These are phyloP conservation scores for Aspergillus sp. DNA, from an alignment of 2,329 filamentous ascomycete genomes.

Conservation along the genomic window DNA sequence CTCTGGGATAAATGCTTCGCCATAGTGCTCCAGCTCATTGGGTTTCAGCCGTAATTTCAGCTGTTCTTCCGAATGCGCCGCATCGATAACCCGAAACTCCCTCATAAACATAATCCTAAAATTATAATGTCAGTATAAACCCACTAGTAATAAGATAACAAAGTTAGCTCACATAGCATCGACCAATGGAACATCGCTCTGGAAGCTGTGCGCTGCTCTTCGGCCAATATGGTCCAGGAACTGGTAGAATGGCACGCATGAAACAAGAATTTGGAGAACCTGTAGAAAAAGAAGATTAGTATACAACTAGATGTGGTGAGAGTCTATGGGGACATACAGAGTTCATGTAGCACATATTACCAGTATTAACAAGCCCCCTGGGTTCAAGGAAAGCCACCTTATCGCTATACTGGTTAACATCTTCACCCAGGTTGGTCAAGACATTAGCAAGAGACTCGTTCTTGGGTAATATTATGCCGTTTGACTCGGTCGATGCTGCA, in stretches of 20 bases:
- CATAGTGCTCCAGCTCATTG: constrained; percentile 82
- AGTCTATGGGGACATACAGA: constrained; percentile 61
- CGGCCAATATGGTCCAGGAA: constrained; percentile 85
- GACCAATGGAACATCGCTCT: constrained; percentile 87
- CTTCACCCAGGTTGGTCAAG: constrained; percentile 67
- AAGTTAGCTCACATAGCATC: constrained; percentile 75
- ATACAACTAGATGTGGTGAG: constrained; percentile 1
- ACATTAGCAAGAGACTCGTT: constrained; percentile 69
- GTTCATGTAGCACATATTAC: constrained; percentile 99
- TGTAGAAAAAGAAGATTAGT: constrained; percentile 41
- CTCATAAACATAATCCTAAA: constrained; percentile 88
- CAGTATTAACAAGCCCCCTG: constrained; percentile 89
- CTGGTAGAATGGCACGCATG: constrained; percentile 89
- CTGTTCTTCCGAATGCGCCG: constrained; percentile 68
- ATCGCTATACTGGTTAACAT: constrained; percentile 50
- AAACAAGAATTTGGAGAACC: constrained; percentile 93
- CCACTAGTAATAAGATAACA: background rate
- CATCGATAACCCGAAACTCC: constrained; percentile 82
- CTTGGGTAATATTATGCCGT: constrained; percentile 44
- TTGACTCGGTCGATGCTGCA: constrained; percentile 23
- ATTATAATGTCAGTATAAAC: constrained; percentile 7
- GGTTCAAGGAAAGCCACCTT: constrained; percentile 84
- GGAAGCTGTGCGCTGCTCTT: constrained; percentile 83
- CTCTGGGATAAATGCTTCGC: constrained; percentile 85
- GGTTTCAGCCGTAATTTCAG: constrained; percentile 70